Percentiles rank a stretch among this genome's conserved stretches.
phyloP scores from a whole-genome alignment of 371 early-diverging fungal genomes.

The Rhizopus sp. region DNA sequence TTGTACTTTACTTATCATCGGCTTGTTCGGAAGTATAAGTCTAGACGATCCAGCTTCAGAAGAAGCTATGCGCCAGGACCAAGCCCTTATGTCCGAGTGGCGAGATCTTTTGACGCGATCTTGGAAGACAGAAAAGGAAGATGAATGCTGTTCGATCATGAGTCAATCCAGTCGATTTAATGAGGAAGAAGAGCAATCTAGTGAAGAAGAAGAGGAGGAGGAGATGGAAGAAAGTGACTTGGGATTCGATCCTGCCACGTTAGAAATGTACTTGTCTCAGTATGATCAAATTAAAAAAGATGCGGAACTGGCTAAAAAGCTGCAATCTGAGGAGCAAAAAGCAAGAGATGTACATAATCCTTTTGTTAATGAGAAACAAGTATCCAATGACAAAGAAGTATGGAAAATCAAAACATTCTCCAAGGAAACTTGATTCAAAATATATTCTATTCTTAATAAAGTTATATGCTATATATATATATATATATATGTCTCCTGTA shows the following conservation, averaged over 20 bases:
- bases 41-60: slow-evolving; percentile 19
- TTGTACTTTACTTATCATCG: slow-evolving; percentile 5
- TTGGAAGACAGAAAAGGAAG: slow-evolving; percentile 22
- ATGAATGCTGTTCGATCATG: slow-evolving; percentile 15
- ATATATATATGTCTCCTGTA: too few relatives aligned
- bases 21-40: too few relatives aligned
- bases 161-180: slow-evolving; percentile 23
- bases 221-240: slow-evolving; percentile 14
- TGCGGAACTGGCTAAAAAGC: slow-evolving; percentile 22
- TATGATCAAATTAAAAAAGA: slow-evolving; percentile 31
- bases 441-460: too few relatives aligned
- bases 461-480: neutral
- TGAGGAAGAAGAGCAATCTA: slow-evolving; percentile 18
- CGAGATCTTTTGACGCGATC: slow-evolving; percentile 33
- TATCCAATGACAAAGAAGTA: slow-evolving; percentile 15
- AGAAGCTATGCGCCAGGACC: slow-evolving; percentile 34
- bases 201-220: slow-evolving; percentile 7
- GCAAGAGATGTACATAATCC: slow-evolving; percentile 27
- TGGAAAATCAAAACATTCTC: slow-evolving; percentile 21
- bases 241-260: slow-evolving; percentile 18
- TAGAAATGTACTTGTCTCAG: slow-evolving; percentile 18
- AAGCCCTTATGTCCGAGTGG: slow-evolving; percentile 41
- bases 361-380: slow-evolving; percentile 16
- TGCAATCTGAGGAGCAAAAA: slow-evolving; percentile 24
- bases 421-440: neutral